Percentiles rank a stretch among this genome's conserved stretches.
phyloP scores from a whole-genome alignment of 805 yeast species.

The Starmerella lactis-condensi region DNA sequence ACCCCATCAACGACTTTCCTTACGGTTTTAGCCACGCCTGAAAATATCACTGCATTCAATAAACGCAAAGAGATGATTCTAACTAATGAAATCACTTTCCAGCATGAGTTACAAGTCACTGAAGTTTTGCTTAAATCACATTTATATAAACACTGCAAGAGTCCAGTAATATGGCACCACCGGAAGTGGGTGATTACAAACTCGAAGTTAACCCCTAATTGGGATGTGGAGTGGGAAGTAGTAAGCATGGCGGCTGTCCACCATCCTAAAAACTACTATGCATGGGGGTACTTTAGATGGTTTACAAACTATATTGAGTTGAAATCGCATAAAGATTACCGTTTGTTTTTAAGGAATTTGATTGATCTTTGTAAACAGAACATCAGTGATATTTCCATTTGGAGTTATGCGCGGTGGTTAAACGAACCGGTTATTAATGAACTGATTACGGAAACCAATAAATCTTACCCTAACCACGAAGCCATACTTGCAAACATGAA shows the following conservation, averaged over 20 bases:
- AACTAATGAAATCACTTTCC: slow-evolving; percentile 3
- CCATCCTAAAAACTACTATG: slow-evolving; percentile 34
- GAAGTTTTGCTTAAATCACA: slow-evolving; percentile 21
- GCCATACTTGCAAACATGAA: slow-evolving; percentile 9
- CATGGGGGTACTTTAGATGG: slow-evolving; percentile 24
- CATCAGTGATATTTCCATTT: slow-evolving; percentile 21
- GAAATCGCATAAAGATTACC: slow-evolving; percentile 2
- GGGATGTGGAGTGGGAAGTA: slow-evolving; percentile 16
- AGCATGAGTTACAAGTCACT: slow-evolving; percentile 17
- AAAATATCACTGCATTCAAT: slow-evolving; percentile 19
- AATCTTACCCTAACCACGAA: slow-evolving; percentile 10
- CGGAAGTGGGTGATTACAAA: slow-evolving; percentile 19
- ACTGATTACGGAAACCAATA: slow-evolving; percentile 5
- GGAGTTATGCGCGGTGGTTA: slow-evolving; percentile 19
- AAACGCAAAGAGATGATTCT: slow-evolving; percentile 15
- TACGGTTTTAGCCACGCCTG: slow-evolving; percentile 20
- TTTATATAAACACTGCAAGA: slow-evolving; percentile 23
- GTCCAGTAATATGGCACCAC: slow-evolving; percentile 26
- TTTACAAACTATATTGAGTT: not conserved
- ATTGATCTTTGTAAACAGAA: slow-evolving; percentile 13
- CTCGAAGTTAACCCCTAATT: not conserved
- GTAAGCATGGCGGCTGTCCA: slow-evolving; percentile 23
- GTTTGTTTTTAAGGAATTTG: slow-evolving; percentile 8
- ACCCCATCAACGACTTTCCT: slow-evolving; percentile 11
- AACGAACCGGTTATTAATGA: slow-evolving; percentile 2